A percentile compares a stretch with the other conserved stretches of the same genome.
phyloP scores from a whole-genome alignment of 202 grass and related monocot genomes.

The Setaria viridis region DNA sequence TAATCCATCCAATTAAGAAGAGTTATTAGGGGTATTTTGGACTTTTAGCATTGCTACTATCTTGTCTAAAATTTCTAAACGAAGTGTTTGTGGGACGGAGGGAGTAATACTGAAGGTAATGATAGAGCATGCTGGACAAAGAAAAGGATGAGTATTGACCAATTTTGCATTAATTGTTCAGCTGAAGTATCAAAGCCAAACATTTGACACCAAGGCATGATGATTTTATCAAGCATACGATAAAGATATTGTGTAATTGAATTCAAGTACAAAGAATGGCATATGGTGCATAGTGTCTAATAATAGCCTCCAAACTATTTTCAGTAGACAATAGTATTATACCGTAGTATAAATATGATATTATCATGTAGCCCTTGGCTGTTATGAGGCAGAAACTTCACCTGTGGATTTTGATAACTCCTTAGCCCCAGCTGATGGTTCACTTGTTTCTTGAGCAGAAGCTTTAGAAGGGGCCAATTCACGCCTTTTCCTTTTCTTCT shows the following conservation, averaged over 20 bases:
- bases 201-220: background rate
- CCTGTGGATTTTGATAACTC: constrained; percentile 37
- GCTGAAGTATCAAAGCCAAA: constrained; percentile 21
- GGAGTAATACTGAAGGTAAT: background rate
- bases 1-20: no score
- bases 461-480: constrained; percentile 35
- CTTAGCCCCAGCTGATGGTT: constrained; percentile 40
- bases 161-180: background rate
- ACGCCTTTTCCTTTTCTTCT: constrained; percentile 65
- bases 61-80: no score
- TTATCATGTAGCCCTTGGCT: constrained; percentile 27
- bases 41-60: no score
- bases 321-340: constrained; percentile 21
- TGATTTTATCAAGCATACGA: constrained; percentile 10
- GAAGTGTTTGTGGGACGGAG: no score
- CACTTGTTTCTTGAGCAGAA: constrained; percentile 42
- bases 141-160: constrained; percentile 12
- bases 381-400: constrained; percentile 22
- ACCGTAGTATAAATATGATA: constrained; percentile 1
- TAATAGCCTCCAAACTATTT: constrained; percentile 9
- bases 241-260: constrained; percentile 21
- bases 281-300: constrained; percentile 7
- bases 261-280: constrained; percentile 22
- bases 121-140: background rate
- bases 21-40: no score